Evolutionary conservation across 2,329 filamentous ascomycete genomes (phyloP), one percentile per base, ranked within the genome.

Genomic region (Coniochaeta ligniaria): DNA sequence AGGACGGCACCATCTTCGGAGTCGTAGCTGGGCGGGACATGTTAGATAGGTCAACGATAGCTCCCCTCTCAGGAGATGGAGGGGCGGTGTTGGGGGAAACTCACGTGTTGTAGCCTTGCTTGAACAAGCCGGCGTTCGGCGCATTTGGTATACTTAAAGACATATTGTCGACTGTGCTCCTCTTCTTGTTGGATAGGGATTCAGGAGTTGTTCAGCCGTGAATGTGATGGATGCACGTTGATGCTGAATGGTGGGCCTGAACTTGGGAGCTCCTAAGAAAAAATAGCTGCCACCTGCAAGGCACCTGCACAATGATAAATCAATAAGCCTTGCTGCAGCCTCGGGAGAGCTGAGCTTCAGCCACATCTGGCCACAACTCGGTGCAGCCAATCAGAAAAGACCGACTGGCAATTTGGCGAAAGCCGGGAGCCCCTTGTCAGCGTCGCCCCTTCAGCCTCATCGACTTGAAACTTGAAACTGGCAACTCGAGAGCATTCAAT

Each of bases 1-100:
- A 98, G 84, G 67, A 99, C 93, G 68, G 95, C 96, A 74, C 95
- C 95, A 90, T 99, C 95, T 87, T 99, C 96, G 63, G 94, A 89
- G 74, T 98, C 94, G 80, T 99, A 96, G 84, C 96, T 98, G 72
- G 63, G 67, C 41, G 47, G 65, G 65, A 58, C 35, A n/a, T 52
- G 55, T 41, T 58, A 58, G 65, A 72, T 66, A 78, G 78, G 69
- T 66, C 61, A 63, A 60, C 41, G 58, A 59, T 47, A 63, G 43
- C 62, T 59, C 31, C 56, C 43, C 56, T 54, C 57, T 22, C 57
- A 35, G 22, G 2, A 61, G 56, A 60, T 60, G 62, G 63, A 60
- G 60, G 60, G 61, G 64, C 61, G 64, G 59, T 52, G 31, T 52
- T 24, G 14, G 22, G 47, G 47, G 24, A 17, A 17, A 78, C 84